Conservation (phyloP, 2,329 filamentous ascomycete genomes). For the Ilyonectria robusta region DNA sequence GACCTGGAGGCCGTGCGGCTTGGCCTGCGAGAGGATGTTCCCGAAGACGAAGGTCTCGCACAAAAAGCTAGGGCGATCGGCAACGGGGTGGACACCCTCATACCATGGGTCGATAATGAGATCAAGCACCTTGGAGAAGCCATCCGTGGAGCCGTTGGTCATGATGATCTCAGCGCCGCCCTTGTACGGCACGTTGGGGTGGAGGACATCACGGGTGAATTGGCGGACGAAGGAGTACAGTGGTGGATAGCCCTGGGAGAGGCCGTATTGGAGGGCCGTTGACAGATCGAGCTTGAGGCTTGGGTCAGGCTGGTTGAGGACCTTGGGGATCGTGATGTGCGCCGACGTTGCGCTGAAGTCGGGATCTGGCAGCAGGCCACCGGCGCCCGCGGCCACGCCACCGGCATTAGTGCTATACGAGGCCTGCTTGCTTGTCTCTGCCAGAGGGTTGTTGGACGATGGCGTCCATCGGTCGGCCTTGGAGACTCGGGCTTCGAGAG, state of each 20-base stretch:
- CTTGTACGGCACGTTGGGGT: slow-evolving; percentile 85
- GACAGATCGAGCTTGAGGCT: slow-evolving; percentile 83
- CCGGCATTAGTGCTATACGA: neutral
- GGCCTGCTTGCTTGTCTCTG: slow-evolving; percentile 28
- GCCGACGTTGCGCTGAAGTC: slow-evolving; percentile 56
- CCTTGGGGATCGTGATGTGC: slow-evolving; percentile 81
- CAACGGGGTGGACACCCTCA: slow-evolving; percentile 74
- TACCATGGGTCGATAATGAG: slow-evolving; percentile 84
- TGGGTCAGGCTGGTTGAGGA: slow-evolving; percentile 69
- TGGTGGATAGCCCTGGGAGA: slow-evolving; percentile 85
- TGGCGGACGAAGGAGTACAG: slow-evolving; percentile 83
- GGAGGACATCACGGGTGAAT: slow-evolving; percentile 82
- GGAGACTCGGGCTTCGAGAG: slow-evolving; percentile 85
- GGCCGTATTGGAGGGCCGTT: slow-evolving; percentile 89
- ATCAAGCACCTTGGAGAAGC: slow-evolving; percentile 83
- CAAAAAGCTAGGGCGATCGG: slow-evolving; percentile 82
- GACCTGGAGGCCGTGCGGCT: slow-evolving; percentile 79
- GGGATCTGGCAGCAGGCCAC: slow-evolving; percentile 33
- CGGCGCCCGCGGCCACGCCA: slow-evolving; percentile 19
- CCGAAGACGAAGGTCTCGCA: slow-evolving; percentile 87
- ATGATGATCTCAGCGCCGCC: slow-evolving; percentile 83
- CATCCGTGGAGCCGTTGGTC: slow-evolving; percentile 88
- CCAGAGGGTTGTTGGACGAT: slow-evolving; percentile 72
- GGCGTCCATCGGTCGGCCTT: slow-evolving; percentile 81
- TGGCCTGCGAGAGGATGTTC: slow-evolving; percentile 78